Evolutionary conservation across 2,329 filamentous ascomycete species (phyloP), one percentile per base, ranked within the genome.

Genomic region (Alternaria sp.): DNA sequence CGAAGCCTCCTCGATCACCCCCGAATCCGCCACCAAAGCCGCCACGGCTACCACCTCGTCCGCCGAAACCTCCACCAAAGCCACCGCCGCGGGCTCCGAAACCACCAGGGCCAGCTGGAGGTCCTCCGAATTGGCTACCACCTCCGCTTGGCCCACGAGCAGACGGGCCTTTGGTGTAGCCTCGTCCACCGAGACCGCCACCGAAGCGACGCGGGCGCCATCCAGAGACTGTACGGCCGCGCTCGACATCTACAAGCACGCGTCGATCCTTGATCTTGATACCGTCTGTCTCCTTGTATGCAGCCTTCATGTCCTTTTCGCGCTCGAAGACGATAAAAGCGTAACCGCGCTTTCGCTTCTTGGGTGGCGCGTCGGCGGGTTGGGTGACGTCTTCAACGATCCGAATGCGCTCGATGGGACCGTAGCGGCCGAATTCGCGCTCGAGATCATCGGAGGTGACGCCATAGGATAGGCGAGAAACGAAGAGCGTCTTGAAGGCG

Each of bases 241-340:
- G 90, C 83, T 99, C 96, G 65, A 98, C 95, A 78, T 99, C 96
- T 75, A 98, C 94, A 78, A 97, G 89, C 75, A 98, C 92, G 74
- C 91, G 90, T 76, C 95, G 90, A 78, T 96, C 94, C 79, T 94
- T 96, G 83, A 99, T 97, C 72, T 91, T 90, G 76, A 97, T 92
- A 70, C 93, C 93, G 86, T 98, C 94, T 70, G 87, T 89, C 76
- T 90, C 88, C 77, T 91, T 97, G 85, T 97, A 90, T 82, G 96
- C 96, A 86, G 94, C 96, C 93, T 96, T 96, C 94, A 98, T 97
- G 80, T 98, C 96, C 82, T 95, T 94, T 83, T 98, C 96, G 80
- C 93, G 91, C 82, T 98, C 95, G 79, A 95, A 99, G 58, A 98
- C 93, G 72, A 99, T 91, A 78, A 99, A 99, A 65, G 93, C 96